Evolutionary conservation across 2,329 filamentous ascomycete genomes (phyloP), one percentile per base, ranked within the genome.

Genomic region (Aspergillaceae sp.): DNA sequence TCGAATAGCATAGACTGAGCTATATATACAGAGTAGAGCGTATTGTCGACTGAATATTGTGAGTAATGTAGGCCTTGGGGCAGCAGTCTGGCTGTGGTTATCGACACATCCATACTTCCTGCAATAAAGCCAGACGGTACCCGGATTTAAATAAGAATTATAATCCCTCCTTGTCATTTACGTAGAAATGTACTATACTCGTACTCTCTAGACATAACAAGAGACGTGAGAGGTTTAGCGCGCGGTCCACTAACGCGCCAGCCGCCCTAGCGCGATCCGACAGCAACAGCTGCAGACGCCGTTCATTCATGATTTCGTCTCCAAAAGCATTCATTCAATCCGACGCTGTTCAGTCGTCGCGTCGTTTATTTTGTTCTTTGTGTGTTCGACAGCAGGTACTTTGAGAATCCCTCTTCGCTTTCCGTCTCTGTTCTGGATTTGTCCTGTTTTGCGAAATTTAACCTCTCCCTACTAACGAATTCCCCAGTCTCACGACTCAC

Each of bases 401-500:
- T 8, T 32, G 8, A 6, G 30, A 19, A 7, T 19, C 33, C 34
- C 26, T 38, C 36, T 38, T 8, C 7, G 11, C 19, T 5, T 9
- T 8, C 5, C 7, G 11, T 28, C 7, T 38, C 27, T 38, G 26
- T 26, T 38, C 27, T 38, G 6, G 7, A 4, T 26, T 32, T 32
- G 30, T 32, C 30, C 8, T 32, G 30, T 9, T 32, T 32, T 5
- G 30, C 7, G 9, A 36, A 38, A 10, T 19, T 8, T 38, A 19
- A 19, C 11, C 27, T 34, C 27, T 36, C 33, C 28, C 11, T n/a
- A n/a, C 10, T 10, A 29, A 36, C 41, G 42, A 41, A 35, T 36
- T 37, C 8, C 36, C 36, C 36, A 38, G 36, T 38, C 19, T 38
- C 36, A 36, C 42, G n/a, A 44, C 29, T 42, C 43, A 52, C 56